These are phyloP conservation scores for Venturia nashicola DNA, from an alignment of 2,329 filamentous ascomycete species.

Conservation along the genomic window DNA sequence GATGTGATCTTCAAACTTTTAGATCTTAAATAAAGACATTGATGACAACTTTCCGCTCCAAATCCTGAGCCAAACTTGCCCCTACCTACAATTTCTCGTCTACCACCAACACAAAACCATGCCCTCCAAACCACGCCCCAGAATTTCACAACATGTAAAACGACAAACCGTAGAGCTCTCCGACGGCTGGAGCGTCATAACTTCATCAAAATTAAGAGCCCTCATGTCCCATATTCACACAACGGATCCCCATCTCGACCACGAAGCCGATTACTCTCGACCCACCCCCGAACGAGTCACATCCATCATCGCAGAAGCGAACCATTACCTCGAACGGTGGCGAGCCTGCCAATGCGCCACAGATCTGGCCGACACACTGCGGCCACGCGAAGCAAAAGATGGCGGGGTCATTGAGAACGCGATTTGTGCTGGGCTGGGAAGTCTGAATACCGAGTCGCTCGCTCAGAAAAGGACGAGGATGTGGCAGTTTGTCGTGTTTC, in stretches of 20 bases:
- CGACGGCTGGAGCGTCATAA: conserved; percentile 10
- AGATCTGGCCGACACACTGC: background rate
- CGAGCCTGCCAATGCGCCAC: background rate
- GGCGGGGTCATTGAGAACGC: background rate
- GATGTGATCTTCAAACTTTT: background rate
- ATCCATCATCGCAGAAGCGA: background rate
- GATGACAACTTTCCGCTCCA: background rate
- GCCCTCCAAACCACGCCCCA: background rate
- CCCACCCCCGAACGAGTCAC: background rate
- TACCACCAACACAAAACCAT: background rate
- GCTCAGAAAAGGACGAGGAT: background rate
- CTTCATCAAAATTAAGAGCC: background rate
- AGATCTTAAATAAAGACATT: too few relatives aligned
- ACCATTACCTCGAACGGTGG: conserved; percentile 2
- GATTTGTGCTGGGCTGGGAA: background rate
- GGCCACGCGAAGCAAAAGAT: background rate
- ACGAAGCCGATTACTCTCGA: background rate
- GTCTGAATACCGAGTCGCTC: background rate
- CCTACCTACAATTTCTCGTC: background rate
- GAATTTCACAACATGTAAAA: background rate
- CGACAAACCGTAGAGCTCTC: conserved; percentile 2
- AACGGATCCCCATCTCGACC: background rate
- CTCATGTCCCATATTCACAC: background rate
- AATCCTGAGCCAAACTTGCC: background rate
- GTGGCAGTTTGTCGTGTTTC: conserved; percentile 8